These are phyloP conservation scores for Gloeophyllum trabeum DNA, from an alignment of 768 basidiomycete genomes.

Conservation along the genomic window DNA sequence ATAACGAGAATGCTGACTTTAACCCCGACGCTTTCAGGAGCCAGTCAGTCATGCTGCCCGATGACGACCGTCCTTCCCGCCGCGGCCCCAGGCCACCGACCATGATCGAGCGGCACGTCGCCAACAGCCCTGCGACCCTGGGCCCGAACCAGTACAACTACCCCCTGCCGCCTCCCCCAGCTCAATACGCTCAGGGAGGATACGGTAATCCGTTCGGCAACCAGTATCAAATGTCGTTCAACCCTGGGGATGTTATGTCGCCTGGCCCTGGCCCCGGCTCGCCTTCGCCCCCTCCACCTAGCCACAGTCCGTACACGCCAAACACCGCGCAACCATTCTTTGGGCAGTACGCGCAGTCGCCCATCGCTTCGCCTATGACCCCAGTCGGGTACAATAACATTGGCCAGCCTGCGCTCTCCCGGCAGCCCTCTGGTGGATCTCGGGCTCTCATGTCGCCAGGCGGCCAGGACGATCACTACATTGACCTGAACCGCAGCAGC, in stretches of 20 bases:
- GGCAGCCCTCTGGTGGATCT: constrained; percentile 16
- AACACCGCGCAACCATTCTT: constrained; percentile 27
- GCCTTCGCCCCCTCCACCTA: constrained; percentile 23
- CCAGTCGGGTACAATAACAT: background rate
- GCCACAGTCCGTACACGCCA: constrained; percentile 26
- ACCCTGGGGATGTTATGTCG: constrained; percentile 23
- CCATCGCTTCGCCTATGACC: constrained; percentile 20
- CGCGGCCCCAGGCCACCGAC: constrained; percentile 50
- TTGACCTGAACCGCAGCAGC: constrained; percentile 56
- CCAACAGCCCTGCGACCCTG: constrained; percentile 12
- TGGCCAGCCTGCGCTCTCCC: constrained; percentile 4
- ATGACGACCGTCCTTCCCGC: constrained; percentile 28
- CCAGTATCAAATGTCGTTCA: constrained; percentile 18
- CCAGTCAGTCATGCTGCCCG: constrained; percentile 46
- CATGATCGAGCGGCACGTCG: constrained; percentile 44
- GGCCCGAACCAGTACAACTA: background rate
- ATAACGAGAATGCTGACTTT: constrained; percentile 32
- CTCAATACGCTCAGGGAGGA: constrained; percentile 2
- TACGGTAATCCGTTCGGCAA: constrained; percentile 4
- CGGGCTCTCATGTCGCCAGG: constrained; percentile 8
- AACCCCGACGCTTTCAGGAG: constrained; percentile 49
- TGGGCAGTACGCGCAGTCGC: constrained; percentile 25
- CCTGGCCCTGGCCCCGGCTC: constrained; percentile 12
- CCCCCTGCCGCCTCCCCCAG: background rate
- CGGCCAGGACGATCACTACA: constrained; percentile 31